Base-by-base conservation (phyloP, 306 rosid species). In the Corylus americana region DNA sequence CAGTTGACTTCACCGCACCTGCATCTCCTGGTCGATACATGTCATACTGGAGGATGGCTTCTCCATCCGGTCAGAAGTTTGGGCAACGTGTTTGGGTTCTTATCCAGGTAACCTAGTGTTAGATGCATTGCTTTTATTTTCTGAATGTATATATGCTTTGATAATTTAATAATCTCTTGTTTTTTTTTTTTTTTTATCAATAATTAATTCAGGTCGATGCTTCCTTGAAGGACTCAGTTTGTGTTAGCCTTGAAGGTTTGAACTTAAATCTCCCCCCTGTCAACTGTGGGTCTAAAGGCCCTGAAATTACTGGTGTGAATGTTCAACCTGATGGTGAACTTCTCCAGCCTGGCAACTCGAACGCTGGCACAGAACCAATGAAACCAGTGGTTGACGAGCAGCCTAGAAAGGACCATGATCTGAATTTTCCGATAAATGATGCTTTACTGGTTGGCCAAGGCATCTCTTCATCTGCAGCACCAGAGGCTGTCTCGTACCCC, bases 61-160 rank as follows among this genome's bases (percentile, higher is more conserved):
- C 92, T 69, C 89, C 92, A 2, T 80, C 93, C 45, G 98, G 98
- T 50, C 89, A 89, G 58, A 86, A 62, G 78, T 96, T 91, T 88
- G 99, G 99, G 54, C 97, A 96, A 61, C 93, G 94, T 77, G 92
- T 93, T 73, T 96, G 99, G 99, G 98, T 93, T 66, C 87, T 85
- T 62, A 86, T 96, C 76, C 92, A 85, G 94, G 99, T 96, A 83
- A 48, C 72, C 17, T 9, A 14, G 42, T 50, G 63, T 27, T 57
- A 48, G 39, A 25, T 31, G n/a, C 77, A 5, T 71, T 45, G 55
- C 39, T 18, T 71, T 66, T 62, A 29, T 10, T 42, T 8, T 37
- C 12, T 7, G 20, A 66, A 39, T 42, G 7, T 69, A 45, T 42
- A 8, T 69, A 45, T 31, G 18, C 55, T 37, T 39, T 55, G 48